These are phyloP conservation scores for Coemansia sp. DNA, from an alignment of 192 early-diverging fungal genomes.

Conservation along the genomic window DNA sequence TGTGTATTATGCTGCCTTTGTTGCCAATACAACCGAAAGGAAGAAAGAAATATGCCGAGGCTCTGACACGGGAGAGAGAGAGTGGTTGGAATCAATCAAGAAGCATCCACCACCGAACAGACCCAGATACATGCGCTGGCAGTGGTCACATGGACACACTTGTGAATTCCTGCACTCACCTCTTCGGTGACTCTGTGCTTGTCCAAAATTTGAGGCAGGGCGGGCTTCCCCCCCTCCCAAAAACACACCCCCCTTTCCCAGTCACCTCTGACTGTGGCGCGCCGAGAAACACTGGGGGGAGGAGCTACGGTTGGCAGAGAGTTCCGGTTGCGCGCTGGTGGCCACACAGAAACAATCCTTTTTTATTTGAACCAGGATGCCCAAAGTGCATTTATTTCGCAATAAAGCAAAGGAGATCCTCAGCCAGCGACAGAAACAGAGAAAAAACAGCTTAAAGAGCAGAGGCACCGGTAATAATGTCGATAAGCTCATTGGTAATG, in stretches of 20 bases:
- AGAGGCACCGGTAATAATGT: slow-evolving; percentile 97
- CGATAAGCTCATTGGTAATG: slow-evolving; percentile 98
- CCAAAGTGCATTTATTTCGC: not conserved
- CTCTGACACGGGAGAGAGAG: not conserved
- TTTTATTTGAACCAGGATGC: not conserved
- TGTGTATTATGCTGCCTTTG: not conserved
- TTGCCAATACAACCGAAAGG: not conserved
- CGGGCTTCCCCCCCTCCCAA: no score
- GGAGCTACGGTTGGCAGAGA: not conserved
- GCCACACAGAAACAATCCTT: not conserved
- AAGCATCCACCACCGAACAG: not conserved
- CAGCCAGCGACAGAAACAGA: not conserved
- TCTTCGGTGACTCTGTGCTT: no score
- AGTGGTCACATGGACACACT: no score
- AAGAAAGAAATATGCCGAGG: not conserved
- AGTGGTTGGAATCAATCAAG: not conserved
- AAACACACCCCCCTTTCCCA: not conserved
- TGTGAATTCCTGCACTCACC: no score
- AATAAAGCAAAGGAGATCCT: not conserved
- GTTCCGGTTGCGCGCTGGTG: not conserved
- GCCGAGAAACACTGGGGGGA: not conserved
- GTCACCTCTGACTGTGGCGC: not conserved
- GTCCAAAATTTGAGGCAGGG: no score
- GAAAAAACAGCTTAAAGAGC: slow-evolving; percentile 64
- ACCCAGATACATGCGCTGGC: not conserved